These are phyloP conservation scores for Arxiozyma bovina DNA, from an alignment of 1,139 yeast species.

Conservation along the genomic window DNA sequence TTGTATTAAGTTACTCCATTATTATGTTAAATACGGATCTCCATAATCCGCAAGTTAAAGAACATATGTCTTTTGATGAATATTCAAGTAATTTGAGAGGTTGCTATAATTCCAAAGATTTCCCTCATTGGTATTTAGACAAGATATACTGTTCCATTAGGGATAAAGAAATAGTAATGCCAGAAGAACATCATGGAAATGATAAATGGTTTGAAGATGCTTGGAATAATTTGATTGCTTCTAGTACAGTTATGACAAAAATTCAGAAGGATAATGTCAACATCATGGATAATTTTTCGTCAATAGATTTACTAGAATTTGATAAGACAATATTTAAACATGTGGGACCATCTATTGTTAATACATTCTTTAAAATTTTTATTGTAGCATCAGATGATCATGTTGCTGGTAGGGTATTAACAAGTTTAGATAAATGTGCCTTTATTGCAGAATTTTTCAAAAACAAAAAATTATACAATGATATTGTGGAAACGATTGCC, in stretches of 20 bases:
- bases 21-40: constrained; percentile 73
- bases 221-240: constrained; percentile 76
- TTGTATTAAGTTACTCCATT: constrained; percentile 63
- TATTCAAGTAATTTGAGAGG: constrained; percentile 77
- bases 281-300: constrained; percentile 23
- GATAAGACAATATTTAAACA: constrained; percentile 64
- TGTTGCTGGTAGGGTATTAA: constrained; percentile 74
- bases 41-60: constrained; percentile 70
- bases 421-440: constrained; percentile 80
- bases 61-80: constrained; percentile 81
- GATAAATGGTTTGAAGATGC: constrained; percentile 87
- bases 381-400: constrained; percentile 87
- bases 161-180: constrained; percentile 89
- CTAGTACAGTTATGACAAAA: constrained; percentile 34
- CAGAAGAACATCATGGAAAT: constrained; percentile 86
- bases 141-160: constrained; percentile 73
- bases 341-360: constrained; percentile 52
- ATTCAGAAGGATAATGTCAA: constrained; percentile 19
- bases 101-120: constrained; percentile 62
- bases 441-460: constrained; percentile 61
- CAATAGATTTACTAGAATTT: constrained; percentile 37
- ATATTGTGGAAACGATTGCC: constrained; percentile 53
- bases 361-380: constrained; percentile 67
- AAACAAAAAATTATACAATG: constrained; percentile 51
- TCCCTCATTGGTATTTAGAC: constrained; percentile 77